Base-by-base conservation (phyloP, 2,329 filamentous ascomycete species). In the Diaporthe sp. region DNA sequence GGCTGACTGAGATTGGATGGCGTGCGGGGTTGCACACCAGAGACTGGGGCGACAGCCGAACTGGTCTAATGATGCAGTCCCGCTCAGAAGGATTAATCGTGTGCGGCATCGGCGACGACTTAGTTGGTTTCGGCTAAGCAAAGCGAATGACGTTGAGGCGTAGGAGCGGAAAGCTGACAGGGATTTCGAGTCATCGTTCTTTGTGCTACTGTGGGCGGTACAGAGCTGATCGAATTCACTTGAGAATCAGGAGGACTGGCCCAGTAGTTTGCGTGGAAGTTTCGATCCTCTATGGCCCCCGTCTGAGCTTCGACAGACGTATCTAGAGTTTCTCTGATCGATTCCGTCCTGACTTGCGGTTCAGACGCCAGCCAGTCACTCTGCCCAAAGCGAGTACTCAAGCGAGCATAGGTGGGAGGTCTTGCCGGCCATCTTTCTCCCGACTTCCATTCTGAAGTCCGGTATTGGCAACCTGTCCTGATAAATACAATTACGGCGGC, bases 1-100 rank as follows among this genome's bases (percentile, higher is more conserved):
- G 44, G 49, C 31, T 31, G 62, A 61, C 53, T 44, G 44, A 42
- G 42, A 74, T 59, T 34, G 65, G 31, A 53, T 69, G 55, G 51
- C 62, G 72, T 74, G 72, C 72, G 72, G 72, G 72, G 72, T 74
- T 69, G n/a, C 62, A 44, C 28, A 58, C 34, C 13, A 39, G 46
- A 62, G 46, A 42, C 44, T 55, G 59, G 59, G 55, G 57, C 70
- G 58, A 51, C 19, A 61, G 37, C 44, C 42, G 46, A 44, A 31
- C 15, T 53, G 57, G 57, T 10, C 70, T 28, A 72, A 28, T 61
- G 70, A 28, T 61, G n/a, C 44, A 39, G 70, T 44, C 31, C 58
- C 9, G 44, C 31, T n/a, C 5, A 9, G 46, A 68, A 59, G 42
- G 53, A 53, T 39, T 72, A 31, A 51, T 61, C 46, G 42, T 55